Base-by-base conservation (phyloP, 2,329 filamentous ascomycete genomes). In the Verticillium zaregamsianum region DNA sequence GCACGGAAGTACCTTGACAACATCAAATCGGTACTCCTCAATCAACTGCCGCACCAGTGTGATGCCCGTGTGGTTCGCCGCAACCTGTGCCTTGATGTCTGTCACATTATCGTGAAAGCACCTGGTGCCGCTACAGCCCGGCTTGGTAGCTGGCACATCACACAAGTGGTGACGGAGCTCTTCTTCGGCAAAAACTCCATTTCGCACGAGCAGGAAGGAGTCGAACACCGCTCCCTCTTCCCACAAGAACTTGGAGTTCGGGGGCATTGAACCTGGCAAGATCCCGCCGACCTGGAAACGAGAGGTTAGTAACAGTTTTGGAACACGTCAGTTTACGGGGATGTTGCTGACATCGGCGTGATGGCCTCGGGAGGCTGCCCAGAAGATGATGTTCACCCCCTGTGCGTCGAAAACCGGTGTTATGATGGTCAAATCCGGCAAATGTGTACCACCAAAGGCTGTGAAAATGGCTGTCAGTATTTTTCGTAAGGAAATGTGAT, bases 51-150 rank as follows among this genome's bases (percentile, higher is more conserved):
- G 84, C 66, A 93, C 92, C 20, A 94, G 79, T 49, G 85, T 86
- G 68, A 94, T 94, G 9, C 92, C 92, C 68, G 93, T 93, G 68
- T 92, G 89, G 69, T 96, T 96, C 14, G 92, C 91, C 0, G 92
- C 91, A 14, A 95, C 89, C 71, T 96, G 92, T 0, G 92, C 92
- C 73, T 93, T 93, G 49, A 96, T 80, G 71, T 96, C 92, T 59
- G 92, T 93, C 66, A 96, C 81, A 71, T 96, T 96, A 73, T 96
- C 92, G 11, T 85, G 87, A 1, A 96, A 79, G 70, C 91, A 92
- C 54, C 92, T 81, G 0, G 92, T 93, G 2, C 91, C 92, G 60
- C 85, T 88, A 76, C 91, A 95, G 1, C 90, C 92, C 0, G 88
- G 86, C 66, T 90, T 87, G 67, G 89, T 80, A 0, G 90, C 90